Evolutionary conservation across 1,284 basidiomycete genomes (phyloP), one percentile per base, ranked within the genome.

Genomic region (Cutaneotrichosporon arboriforme): DNA sequence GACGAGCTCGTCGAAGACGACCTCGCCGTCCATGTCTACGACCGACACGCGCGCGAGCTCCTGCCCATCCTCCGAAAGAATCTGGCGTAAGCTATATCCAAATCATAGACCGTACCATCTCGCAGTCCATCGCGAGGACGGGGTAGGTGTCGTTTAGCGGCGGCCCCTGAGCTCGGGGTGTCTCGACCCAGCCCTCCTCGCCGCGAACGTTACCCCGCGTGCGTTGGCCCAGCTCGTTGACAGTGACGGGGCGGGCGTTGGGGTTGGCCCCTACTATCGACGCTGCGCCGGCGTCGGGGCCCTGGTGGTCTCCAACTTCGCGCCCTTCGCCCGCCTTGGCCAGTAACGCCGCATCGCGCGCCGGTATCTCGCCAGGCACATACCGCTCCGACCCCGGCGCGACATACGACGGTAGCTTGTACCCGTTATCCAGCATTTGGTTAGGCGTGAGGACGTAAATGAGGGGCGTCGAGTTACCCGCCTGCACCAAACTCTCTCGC

Each of bases 351-450:
- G 20, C 40, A 8, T 56, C 51, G 15, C 51, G 41, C 20, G 50
- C 39, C 2, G 60, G 60, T 1, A 62, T 15, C 15, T 52, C 56
- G 2, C 69, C 69, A 2, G 69, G 69, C 7, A 71, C 61, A n/a
- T 54, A 44, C 0, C 55, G 53, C 10, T 46, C 51, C 46, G 65
- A 61, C 10, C 61, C 58, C 1, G 55, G 18, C 15, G 83, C 80
- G 74, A 88, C 77, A 66, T 91, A 90, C 2, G 84, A 83, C 15
- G 90, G 87, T 51, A 91, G 76, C 0, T 86, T 86, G 65, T 93
- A 96, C 49, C 90, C 88, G 66, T 94, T 90, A 66, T 91, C 88
- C 46, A 86, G 78, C 88, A 96, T 92, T 67, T 91, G 85, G 53
- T 88, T 84, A 9, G 84, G 76, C 0, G 84, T 82, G 20, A 94